A percentile compares a stretch with the other conserved stretches of the same genome.
These are phyloP conservation scores for Ampelocalamus luodianensis DNA, from an alignment of 176 grass and related monocot species.

Conservation along the genomic window DNA sequence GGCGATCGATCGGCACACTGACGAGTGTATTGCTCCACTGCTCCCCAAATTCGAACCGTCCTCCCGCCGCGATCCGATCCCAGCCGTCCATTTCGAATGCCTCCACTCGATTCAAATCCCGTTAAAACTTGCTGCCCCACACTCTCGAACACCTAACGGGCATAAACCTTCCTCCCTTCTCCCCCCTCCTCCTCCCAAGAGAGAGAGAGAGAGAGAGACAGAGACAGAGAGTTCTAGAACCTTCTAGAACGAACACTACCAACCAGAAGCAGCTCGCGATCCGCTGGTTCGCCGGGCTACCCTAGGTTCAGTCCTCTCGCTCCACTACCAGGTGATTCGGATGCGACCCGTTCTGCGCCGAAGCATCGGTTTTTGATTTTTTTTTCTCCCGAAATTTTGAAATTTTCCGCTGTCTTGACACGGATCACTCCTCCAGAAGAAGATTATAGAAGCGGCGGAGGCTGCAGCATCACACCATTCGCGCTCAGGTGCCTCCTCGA, in stretches of 20 bases:
- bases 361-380: neutral
- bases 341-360: neutral
- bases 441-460: neutral
- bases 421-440: conserved; percentile 19
- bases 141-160: neutral
- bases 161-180: neutral
- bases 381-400: conserved; percentile 11
- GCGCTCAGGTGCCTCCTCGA: conserved; percentile 38
- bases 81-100: conserved; percentile 49
- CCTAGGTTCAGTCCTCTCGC: neutral
- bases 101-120: conserved; percentile 39
- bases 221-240: conserved; percentile 25
- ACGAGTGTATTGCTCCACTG: too few relatives aligned
- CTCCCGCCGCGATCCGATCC: conserved; percentile 26
- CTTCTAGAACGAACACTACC: conserved; percentile 23
- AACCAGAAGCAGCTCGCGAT: neutral
- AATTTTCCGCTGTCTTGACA: neutral
- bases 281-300: neutral
- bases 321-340: neutral
- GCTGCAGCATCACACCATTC: conserved; percentile 41
- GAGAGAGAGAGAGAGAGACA: neutral
- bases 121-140: neutral
- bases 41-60: conserved; percentile 46
- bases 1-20: too few relatives aligned
- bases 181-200: neutral